Percentiles rank a stretch among this genome's conserved stretches.
These are phyloP conservation scores for Rhizoctonia solani DNA, from an alignment of 1,284 basidiomycete species.

Conservation along the genomic window DNA sequence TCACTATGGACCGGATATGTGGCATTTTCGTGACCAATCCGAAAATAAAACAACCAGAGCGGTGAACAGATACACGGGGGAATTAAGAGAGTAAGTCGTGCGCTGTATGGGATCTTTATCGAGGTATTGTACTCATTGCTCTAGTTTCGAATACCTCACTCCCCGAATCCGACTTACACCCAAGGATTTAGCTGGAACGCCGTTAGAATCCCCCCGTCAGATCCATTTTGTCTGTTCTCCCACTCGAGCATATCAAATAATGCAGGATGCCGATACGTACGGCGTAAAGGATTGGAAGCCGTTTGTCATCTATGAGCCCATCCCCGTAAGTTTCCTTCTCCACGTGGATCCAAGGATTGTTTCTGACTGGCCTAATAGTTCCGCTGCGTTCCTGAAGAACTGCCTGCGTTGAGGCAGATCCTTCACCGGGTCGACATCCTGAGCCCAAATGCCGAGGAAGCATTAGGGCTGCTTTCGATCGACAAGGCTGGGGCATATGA, in stretches of 20 bases:
- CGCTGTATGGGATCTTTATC: neutral
- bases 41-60: constrained; percentile 68
- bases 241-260: constrained; percentile 66
- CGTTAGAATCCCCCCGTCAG: constrained; percentile 59
- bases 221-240: constrained; percentile 90
- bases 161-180: constrained; percentile 74
- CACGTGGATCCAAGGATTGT: neutral
- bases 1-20: constrained; percentile 75
- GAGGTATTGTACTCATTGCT: neutral
- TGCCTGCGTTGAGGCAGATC: constrained; percentile 67
- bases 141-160: constrained; percentile 81
- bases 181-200: constrained; percentile 60
- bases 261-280: constrained; percentile 58
- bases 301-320: constrained; percentile 79
- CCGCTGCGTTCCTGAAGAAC: constrained; percentile 76
- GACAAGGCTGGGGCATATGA: constrained; percentile 42
- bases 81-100: constrained; percentile 61
- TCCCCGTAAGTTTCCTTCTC: constrained; percentile 62
- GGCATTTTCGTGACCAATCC: constrained; percentile 70
- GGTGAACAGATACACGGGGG: constrained; percentile 77
- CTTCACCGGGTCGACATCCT: constrained; percentile 65
- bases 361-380: constrained; percentile 57
- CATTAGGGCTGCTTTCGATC: constrained; percentile 61
- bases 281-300: constrained; percentile 63
- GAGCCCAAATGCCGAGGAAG: constrained; percentile 80